Base-by-base conservation (phyloP, 768 basidiomycete species). In the Paxillus involutus region DNA sequence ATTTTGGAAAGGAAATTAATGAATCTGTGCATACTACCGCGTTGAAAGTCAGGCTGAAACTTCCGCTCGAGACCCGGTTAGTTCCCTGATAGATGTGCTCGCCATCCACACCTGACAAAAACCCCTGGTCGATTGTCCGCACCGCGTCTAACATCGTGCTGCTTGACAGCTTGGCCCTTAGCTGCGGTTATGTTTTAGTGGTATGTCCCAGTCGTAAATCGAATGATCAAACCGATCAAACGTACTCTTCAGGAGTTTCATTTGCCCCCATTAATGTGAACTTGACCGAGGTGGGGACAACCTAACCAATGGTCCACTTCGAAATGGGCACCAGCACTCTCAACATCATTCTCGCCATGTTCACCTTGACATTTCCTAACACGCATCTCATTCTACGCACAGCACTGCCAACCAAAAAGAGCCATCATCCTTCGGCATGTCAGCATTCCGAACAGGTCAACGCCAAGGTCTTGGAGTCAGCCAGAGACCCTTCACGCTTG, bases 271-370 rank as follows among this genome's bases (percentile, higher is more conserved):
- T 37, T 42, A 1, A 26, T 13, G 32, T 35, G 52, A 58, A 19
- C 59, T 49, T 9, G 59, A 58, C 66, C 59, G 61, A 56, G 64
- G 58, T 21, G 49, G 16, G 14, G 47, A 37, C 52, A 37, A 49
- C 39, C 51, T 56, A 32, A 44, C 35, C 44, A 41, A 40, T 16
- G 36, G 64, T 55, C 55, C 51, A 54, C 54, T 62, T 65, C 48
- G 36, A 62, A 65, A 66, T 67, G 65, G 57, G 54, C 57, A 30
- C 55, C 53, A n/a, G n/a, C 8, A 29, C 44, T 7, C 0, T 29
- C 13, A 45, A 29, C 44, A 29, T 29, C 7, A 16, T 14, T 16
- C 42, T 16, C n/a, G 19, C 19, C 42, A 44, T 13, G 21, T 30
- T 37, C 19, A 48, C 24, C n/a, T 46, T 41, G 16, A 21, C 14